A percentile compares a stretch with the other conserved stretches of the same genome.
phyloP scores from a whole-genome alignment of 306 rosid species.

The Dalbergia oliveri region DNA sequence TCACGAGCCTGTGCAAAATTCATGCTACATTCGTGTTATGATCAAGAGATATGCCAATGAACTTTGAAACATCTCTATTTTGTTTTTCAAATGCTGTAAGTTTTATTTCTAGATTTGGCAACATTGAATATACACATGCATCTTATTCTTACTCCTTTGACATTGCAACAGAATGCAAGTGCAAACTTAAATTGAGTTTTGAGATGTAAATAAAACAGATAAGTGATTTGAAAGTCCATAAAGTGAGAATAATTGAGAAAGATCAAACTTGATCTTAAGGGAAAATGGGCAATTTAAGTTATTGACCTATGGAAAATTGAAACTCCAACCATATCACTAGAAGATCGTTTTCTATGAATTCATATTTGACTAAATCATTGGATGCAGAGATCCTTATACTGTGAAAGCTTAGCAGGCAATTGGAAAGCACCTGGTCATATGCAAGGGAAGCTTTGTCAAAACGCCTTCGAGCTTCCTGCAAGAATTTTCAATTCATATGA shows the following conservation, averaged over 20 bases:
- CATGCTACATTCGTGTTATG: slow-evolving; percentile 40
- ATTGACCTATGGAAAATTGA: slow-evolving; percentile 1
- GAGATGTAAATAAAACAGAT: slow-evolving; percentile 11
- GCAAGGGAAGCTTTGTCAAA: slow-evolving; percentile 77
- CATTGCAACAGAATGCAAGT: slow-evolving; percentile 19
- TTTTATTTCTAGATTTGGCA: not conserved
- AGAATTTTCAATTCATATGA: slow-evolving; percentile 32
- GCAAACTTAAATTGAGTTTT: slow-evolving; percentile 32
- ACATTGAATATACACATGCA: slow-evolving; percentile 10
- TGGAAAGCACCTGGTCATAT: slow-evolving; percentile 74
- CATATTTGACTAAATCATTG: slow-evolving; percentile 17
- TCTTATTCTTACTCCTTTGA: slow-evolving; percentile 27
- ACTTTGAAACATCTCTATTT: slow-evolving; percentile 21
- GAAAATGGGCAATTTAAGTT: no score
- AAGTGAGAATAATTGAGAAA: not conserved
- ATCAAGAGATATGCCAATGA: slow-evolving; percentile 28
- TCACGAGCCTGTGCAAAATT: slow-evolving; percentile 75
- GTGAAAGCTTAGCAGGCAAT: slow-evolving; percentile 35
- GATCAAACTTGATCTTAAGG: no score
- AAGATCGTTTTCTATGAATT: not conserved
- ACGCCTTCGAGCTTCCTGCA: slow-evolving; percentile 87
- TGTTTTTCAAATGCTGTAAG: not conserved
- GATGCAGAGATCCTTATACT: slow-evolving; percentile 21
- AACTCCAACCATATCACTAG: slow-evolving; percentile 7
- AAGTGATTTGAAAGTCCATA: slow-evolving; percentile 12